These are phyloP conservation scores for Spathaspora sp. DNA, from an alignment of 1,139 yeast species.

Conservation along the genomic window DNA sequence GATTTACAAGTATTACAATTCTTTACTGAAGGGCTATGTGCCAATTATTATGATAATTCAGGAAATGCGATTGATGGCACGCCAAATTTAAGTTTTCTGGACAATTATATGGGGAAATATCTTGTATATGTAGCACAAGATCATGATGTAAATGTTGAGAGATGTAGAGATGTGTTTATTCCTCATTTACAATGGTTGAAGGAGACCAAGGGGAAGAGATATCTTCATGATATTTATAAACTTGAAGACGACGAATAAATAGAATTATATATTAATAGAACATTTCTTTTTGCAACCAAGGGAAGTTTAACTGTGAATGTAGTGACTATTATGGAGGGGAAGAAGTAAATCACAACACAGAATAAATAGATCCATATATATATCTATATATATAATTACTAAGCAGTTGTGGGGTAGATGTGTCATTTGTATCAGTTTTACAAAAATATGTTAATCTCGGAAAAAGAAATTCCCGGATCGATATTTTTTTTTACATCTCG, in stretches of 20 bases:
- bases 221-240: background rate
- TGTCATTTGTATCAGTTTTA: background rate
- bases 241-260: background rate
- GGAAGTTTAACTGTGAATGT: too few relatives aligned
- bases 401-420: background rate
- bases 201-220: constrained; percentile 19
- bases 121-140: constrained; percentile 28
- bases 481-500: background rate
- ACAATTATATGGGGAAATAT: constrained; percentile 37
- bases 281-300: too few relatives aligned
- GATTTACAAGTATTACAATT: constrained; percentile 43
- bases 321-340: too few relatives aligned
- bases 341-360: too few relatives aligned
- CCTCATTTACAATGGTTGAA: constrained; percentile 42
- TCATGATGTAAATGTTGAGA: constrained; percentile 21
- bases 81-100: constrained; percentile 14
- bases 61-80: constrained; percentile 32
- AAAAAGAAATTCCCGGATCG: background rate
- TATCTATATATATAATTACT: too few relatives aligned
- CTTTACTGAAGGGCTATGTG: constrained; percentile 41
- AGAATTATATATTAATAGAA: too few relatives aligned
- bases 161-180: constrained; percentile 39
- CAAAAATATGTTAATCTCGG: background rate
- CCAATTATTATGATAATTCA: constrained; percentile 30
- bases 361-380: too few relatives aligned